Conservation (phyloP, 179 eudicot genomes). For the Spinacia oleracea region DNA sequence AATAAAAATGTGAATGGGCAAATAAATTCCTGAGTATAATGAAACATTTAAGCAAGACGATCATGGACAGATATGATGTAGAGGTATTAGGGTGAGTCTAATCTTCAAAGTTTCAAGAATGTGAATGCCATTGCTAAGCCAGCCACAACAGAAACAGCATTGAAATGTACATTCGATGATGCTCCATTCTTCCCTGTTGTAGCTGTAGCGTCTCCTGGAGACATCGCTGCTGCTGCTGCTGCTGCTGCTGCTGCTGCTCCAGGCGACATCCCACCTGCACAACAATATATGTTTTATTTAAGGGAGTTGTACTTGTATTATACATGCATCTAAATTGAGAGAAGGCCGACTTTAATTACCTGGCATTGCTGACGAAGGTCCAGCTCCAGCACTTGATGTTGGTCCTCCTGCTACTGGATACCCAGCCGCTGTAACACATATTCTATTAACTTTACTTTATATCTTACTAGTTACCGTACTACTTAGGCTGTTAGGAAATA, state of each 20-base stretch:
- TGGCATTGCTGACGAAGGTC: constrained; percentile 23
- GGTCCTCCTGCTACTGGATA: constrained; percentile 19
- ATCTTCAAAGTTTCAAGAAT: constrained; percentile 12
- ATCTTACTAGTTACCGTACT: too few species aligned
- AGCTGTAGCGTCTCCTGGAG: background rate
- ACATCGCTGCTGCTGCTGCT: background rate
- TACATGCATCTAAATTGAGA: background rate
- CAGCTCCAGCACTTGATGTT: constrained; percentile 24
- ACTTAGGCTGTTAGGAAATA: too few species aligned
- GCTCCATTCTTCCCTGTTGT: constrained; percentile 27
- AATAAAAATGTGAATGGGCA: constrained; percentile 11
- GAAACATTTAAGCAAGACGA: background rate
- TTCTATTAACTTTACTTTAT: background rate
- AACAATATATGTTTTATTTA: background rate
- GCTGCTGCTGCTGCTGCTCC: background rate
- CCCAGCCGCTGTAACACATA: constrained; percentile 13
- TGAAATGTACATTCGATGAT: constrained; percentile 16
- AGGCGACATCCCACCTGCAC: constrained; percentile 10
- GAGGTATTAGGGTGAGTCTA: background rate
- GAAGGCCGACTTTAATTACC: constrained; percentile 11
- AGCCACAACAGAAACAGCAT: constrained; percentile 7
- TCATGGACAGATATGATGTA: background rate
- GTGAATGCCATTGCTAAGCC: constrained; percentile 15
- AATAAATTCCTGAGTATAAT: constrained; percentile 9
- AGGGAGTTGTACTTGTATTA: too few species aligned